Evolutionary conservation across 2,329 filamentous ascomycete genomes (phyloP), one percentile per base, ranked within the genome.

Genomic region (Seiridium cupressi): DNA sequence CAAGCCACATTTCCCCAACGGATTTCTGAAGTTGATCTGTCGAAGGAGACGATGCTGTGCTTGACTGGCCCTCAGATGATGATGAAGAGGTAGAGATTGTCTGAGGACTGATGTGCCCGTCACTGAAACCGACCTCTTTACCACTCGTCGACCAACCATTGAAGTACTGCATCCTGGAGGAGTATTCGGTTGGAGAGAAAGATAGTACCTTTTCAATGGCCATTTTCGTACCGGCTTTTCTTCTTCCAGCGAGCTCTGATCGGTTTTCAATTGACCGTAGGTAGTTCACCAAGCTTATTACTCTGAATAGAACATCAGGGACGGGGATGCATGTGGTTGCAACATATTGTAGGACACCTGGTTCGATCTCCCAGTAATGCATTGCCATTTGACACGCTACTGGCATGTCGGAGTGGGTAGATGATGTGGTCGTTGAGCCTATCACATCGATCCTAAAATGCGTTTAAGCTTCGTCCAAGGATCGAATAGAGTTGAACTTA

Each of bases 281-380:
- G 35, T 62, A 62, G 58, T 62, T 62, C 51, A 61, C 47, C 36
- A 62, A 47, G 7, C 58, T 61, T 10, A 62, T 53, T 31, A 57
- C 53, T 11, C 60, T 55, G 47, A 61, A 62, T 26, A 62, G 31
- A 13, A 58, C 61, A 13, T 62, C 61, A 32, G 59, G 61, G 10
- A 55, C 58, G 1, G 61, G 61, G 7, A 55, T 60, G 53, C 59
- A 58, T 1, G 59, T 62, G 8, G 55, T 57, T 8, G 59, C 49
- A 10, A 61, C 35, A 6, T 51, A 51, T 18, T 59, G 59, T 13
- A 62, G 49, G 9, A 62, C 49, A 7, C 54, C 53, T 1, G 61
- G 55, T 18, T 60, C 61, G 26, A 60, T 56, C 11, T 62, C 59
- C 55, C 55, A 61, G 35, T 62, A 62, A 11, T 61, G 54, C 38